Evolutionary conservation across 2,329 filamentous ascomycete species (phyloP).

Genomic region (Fusarium fujikuroi): DNA sequence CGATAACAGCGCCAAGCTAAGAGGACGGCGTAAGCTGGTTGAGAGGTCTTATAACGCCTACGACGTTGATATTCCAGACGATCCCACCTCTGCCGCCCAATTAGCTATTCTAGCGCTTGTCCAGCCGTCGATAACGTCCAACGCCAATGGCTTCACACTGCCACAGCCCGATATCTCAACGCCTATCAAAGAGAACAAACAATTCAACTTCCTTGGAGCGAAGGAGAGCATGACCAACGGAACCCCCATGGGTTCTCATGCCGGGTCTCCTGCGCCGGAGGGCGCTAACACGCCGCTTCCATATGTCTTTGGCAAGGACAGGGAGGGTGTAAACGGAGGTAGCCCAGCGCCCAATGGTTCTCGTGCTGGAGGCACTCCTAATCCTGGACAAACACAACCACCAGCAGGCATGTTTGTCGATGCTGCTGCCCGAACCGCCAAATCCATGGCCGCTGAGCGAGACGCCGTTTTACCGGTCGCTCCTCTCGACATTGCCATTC

Average conservation of each 20-base stretch:
- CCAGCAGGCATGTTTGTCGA: slow-evolving; percentile 62
- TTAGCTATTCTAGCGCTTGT: slow-evolving; percentile 70
- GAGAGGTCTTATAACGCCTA: slow-evolving; percentile 93
- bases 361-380: slow-evolving; percentile 61
- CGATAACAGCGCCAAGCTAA: slow-evolving; percentile 82
- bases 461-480: slow-evolving; percentile 85
- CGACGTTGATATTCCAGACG: slow-evolving; percentile 86
- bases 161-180: slow-evolving; percentile 63
- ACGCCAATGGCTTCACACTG: slow-evolving; percentile 56
- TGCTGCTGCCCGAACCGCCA: slow-evolving; percentile 60
- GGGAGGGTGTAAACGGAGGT: slow-evolving; percentile 57
- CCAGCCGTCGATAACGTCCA: slow-evolving; percentile 66
- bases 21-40: slow-evolving; percentile 81
- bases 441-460: slow-evolving; percentile 72
- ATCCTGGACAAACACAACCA: slow-evolving; percentile 52
- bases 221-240: slow-evolving; percentile 75
- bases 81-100: slow-evolving; percentile 88
- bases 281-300: slow-evolving; percentile 73
- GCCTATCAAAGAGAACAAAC: slow-evolving; percentile 70
- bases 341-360: slow-evolving; percentile 65
- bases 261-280: slow-evolving; percentile 88
- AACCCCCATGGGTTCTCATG: slow-evolving; percentile 86
- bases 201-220: slow-evolving; percentile 73
- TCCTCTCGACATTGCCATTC: slow-evolving; percentile 87
- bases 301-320: slow-evolving; percentile 62